Evolutionary conservation across 2,329 filamentous ascomycete genomes (phyloP).

Genomic region (Hymenoscyphus occultus): DNA sequence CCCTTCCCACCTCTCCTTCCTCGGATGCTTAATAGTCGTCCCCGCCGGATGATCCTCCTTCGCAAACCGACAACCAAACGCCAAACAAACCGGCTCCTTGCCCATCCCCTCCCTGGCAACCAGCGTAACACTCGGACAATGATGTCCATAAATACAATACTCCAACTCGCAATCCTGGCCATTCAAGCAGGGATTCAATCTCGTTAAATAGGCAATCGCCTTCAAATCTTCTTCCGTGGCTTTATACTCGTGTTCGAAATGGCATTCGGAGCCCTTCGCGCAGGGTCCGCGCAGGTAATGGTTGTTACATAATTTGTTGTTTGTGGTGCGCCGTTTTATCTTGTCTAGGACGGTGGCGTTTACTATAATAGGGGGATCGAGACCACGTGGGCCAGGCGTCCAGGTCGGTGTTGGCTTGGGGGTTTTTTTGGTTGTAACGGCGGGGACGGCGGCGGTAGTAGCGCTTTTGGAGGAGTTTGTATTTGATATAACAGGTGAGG

Average conservation of each 20-base stretch:
- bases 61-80: constrained; percentile 55
- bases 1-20: constrained; percentile 30
- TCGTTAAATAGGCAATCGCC: constrained; percentile 54
- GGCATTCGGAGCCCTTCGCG: constrained; percentile 51
- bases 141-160: constrained; percentile 62
- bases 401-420: constrained; percentile 38
- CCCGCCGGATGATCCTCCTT: constrained; percentile 53
- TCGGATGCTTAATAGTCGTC: constrained; percentile 40
- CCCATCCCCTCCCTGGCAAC: constrained; percentile 10
- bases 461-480: constrained; percentile 15
- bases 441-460: constrained; percentile 2
- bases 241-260: constrained; percentile 55
- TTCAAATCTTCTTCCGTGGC: constrained; percentile 52
- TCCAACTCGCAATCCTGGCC: constrained; percentile 57
- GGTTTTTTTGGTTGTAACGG: constrained; percentile 18
- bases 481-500: constrained; percentile 21
- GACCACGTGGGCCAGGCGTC: constrained; percentile 53
- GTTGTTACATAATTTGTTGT: constrained; percentile 60
- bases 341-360: constrained; percentile 48
- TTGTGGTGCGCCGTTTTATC: constrained; percentile 54
- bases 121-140: constrained; percentile 38
- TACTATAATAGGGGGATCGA: constrained; percentile 51
- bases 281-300: constrained; percentile 59
- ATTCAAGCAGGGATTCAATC: constrained; percentile 55
- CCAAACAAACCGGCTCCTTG: constrained; percentile 47